These are phyloP conservation scores for Aspergillus baeticus DNA, from an alignment of 495 filamentous ascomycete genomes.

Conservation along the genomic window DNA sequence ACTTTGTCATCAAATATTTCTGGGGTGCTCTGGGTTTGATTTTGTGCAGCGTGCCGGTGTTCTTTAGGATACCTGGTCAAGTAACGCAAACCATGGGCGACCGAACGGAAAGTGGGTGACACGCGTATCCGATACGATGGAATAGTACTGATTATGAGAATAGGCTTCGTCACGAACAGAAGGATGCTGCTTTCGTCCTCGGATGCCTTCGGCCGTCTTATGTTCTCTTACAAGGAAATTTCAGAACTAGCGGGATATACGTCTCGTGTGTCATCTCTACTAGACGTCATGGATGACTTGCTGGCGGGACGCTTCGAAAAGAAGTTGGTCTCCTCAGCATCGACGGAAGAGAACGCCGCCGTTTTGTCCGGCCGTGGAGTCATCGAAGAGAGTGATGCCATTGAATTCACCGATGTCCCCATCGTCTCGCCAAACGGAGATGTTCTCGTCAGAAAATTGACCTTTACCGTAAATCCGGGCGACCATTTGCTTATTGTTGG, in stretches of 20 bases:
- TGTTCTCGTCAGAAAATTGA: constrained; percentile 77
- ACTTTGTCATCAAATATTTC: constrained; percentile 98
- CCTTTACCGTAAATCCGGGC: constrained; percentile 80
- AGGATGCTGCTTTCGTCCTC: constrained; percentile 87
- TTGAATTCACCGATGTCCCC: constrained; percentile 88
- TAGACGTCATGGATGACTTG: constrained; percentile 95
- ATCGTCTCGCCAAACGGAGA: constrained; percentile 97
- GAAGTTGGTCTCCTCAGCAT: constrained; percentile 87
- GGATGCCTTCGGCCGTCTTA: constrained; percentile 92
- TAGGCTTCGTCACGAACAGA: constrained; percentile 88
- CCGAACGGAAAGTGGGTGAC: constrained; percentile 73
- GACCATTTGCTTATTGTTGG: constrained; percentile 94
- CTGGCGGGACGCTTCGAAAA: constrained; percentile 88
- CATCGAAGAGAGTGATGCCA: constrained; percentile 74
- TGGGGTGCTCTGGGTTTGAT: constrained; percentile 93
- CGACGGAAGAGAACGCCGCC: constrained; percentile 71
- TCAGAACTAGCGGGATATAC: constrained; percentile 95
- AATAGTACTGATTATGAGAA: not conserved
- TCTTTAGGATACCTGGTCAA: constrained; percentile 85
- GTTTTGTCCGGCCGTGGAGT: constrained; percentile 77
- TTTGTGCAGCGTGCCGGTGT: constrained; percentile 95
- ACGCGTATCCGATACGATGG: not conserved
- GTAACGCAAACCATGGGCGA: constrained; percentile 77
- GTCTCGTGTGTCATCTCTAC: constrained; percentile 79
- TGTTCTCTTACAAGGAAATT: constrained; percentile 98